Base-by-base conservation (phyloP, 192 early-diverging fungal species). In the Chytriomyces sp. region DNA sequence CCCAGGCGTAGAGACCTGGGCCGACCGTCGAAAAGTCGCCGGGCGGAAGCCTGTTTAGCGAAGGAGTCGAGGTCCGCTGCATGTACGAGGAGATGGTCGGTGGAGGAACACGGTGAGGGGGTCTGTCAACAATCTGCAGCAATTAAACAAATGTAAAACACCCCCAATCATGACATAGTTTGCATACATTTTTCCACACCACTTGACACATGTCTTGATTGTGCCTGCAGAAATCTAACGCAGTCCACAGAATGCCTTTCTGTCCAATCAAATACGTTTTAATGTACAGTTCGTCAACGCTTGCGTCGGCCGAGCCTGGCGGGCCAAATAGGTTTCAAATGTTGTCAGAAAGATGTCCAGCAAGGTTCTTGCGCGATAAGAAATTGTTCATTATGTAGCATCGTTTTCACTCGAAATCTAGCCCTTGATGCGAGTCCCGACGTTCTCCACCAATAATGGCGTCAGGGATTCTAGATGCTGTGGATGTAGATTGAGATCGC, bases 251-350 rank as follows among this genome's bases (percentile, higher is more conserved):
- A 30, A 65, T 52, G 33, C 40, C 6, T 41, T 65, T 65, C 40
- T 65, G 63, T 6, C 63, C 63, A 52, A 65, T 65, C 40, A 65
- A 52, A 28, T 65, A 65, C 22, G n/a, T 32, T 17, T 49, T 2
- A 65, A 65, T 49, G 33, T 44, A 65, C 19, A 38, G 63, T 14
- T 65, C 63, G 8, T 17, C 37, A 44, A 7, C 63, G 8, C 40
- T 41, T 1, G 56, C 19, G 0, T 2, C 19, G 10, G 19, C 56
- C 30, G 56, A 1, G 7, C 2, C 28, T 28, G 30, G 25, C 63
- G 22, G n/a, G 40, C 25, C 30, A 65, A 40, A 44, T 65, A 38
- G 14, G 19, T 17, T 33, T 65, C 63, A 7, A 44, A 52, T 17
- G 63, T 44, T 7, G 63, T 44, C 0, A 28, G 39, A 52, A 49